A percentile compares a stretch with the other conserved stretches of the same genome.
These are phyloP conservation scores for Sporothrix pallida DNA, from an alignment of 2,329 filamentous ascomycete species.

Conservation along the genomic window DNA sequence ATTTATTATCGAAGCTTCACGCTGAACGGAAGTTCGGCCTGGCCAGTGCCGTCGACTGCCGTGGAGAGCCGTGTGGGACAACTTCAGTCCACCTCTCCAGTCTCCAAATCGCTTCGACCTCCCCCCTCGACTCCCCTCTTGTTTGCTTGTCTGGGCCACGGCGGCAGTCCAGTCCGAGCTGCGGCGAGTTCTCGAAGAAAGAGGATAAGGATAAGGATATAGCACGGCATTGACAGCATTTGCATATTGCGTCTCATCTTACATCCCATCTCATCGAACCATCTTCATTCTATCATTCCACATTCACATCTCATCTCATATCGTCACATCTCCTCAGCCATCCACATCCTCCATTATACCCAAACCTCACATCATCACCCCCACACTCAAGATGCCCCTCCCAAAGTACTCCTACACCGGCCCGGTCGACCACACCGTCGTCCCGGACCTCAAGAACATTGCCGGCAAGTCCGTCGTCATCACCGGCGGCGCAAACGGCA, in stretches of 20 bases:
- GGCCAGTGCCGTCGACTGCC: neutral
- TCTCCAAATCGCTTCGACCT: no score
- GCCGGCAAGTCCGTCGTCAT: constrained; percentile 28
- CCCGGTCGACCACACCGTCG: constrained; percentile 28
- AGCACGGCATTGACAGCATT: neutral
- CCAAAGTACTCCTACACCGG: constrained; percentile 22
- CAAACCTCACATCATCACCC: neutral
- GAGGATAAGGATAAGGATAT: neutral
- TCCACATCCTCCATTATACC: no score
- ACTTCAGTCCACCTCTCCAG: no score
- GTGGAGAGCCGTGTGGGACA: no score
- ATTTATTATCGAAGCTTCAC: neutral
- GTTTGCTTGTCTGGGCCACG: neutral
- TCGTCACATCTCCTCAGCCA: no score
- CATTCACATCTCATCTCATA: no score
- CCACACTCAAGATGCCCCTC: constrained; percentile 16
- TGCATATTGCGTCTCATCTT: neutral
- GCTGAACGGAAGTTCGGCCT: neutral
- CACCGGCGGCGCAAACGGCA: constrained; percentile 27
- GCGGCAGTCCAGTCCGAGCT: constrained; percentile 13
- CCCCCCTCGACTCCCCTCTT: neutral
- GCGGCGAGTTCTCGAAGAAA: neutral
- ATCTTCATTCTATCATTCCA: neutral
- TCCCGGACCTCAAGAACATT: constrained; percentile 19
- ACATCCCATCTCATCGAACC: neutral